phyloP scores from a whole-genome alignment of 495 filamentous ascomycete species.

The Halenospora varia region DNA sequence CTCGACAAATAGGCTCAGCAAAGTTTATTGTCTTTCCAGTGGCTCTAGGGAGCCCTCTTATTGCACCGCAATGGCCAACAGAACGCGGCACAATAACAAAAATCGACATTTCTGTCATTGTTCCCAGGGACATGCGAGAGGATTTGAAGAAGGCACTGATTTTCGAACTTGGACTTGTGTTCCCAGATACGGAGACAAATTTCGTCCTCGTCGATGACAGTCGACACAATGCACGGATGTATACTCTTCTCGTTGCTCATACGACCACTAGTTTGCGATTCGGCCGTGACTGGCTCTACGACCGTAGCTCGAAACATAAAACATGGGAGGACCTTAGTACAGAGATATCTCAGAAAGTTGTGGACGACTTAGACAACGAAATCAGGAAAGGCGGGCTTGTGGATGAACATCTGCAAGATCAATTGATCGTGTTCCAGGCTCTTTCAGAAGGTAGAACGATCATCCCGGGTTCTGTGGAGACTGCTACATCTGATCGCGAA shows the following conservation, averaged over 20 bases:
- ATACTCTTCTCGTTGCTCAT: constrained; percentile 69
- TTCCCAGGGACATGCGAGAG: constrained; percentile 42
- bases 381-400: constrained; percentile 50
- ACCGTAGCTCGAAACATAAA: constrained; percentile 35
- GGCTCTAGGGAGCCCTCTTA: constrained; percentile 36
- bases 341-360: constrained; percentile 44
- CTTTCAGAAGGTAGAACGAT: constrained; percentile 54
- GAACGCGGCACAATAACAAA: constrained; percentile 42
- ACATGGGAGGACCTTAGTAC: constrained; percentile 25
- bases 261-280: constrained; percentile 58
- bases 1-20: constrained; percentile 51
- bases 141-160: constrained; percentile 33
- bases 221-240: constrained; percentile 55
- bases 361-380: constrained; percentile 56
- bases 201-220: constrained; percentile 56
- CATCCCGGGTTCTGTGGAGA: constrained; percentile 23
- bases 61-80: constrained; percentile 37
- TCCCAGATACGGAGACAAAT: constrained; percentile 42
- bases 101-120: constrained; percentile 57
- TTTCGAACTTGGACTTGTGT: constrained; percentile 31
- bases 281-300: constrained; percentile 62
- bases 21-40: constrained; percentile 56
- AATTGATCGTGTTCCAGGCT: constrained; percentile 77
- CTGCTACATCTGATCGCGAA: constrained; percentile 26
- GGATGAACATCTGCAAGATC: constrained; percentile 74